phyloP scores from a whole-genome alignment of 164 flowering plant genomes.

The Stephania yunnanensis region DNA sequence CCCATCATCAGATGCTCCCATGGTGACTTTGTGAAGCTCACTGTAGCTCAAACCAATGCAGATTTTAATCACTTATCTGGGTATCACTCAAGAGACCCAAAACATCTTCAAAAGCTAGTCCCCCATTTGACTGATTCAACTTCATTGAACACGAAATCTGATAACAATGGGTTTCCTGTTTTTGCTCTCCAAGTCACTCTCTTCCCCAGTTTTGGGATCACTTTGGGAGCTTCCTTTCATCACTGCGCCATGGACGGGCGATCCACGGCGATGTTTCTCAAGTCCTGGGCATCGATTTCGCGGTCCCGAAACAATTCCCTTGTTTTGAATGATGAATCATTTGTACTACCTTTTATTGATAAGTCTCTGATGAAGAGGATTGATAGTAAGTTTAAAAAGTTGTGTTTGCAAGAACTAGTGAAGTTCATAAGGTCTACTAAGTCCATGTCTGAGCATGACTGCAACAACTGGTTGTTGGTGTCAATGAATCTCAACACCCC shows the following conservation, averaged over 20 bases:
- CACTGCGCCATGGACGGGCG: slow-evolving; percentile 35
- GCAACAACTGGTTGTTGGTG: not conserved
- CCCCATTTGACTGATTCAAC: slow-evolving; percentile 19
- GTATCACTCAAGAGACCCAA: slow-evolving; percentile 12
- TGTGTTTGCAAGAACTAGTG: not conserved
- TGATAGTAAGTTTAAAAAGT: not conserved
- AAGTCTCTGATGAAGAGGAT: slow-evolving; percentile 17
- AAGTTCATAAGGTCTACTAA: not conserved
- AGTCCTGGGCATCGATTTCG: slow-evolving; percentile 36
- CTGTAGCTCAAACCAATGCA: slow-evolving; percentile 24
- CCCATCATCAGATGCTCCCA: slow-evolving; percentile 24
- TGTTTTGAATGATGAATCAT: not conserved
- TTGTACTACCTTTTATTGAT: slow-evolving; percentile 15
- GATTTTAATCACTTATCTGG: slow-evolving; percentile 21
- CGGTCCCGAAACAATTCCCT: not conserved
- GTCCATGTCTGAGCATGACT: not conserved
- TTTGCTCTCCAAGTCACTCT: slow-evolving; percentile 34
- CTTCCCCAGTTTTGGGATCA: slow-evolving; percentile 22
- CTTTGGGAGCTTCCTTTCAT: slow-evolving; percentile 27
- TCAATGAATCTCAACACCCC: not conserved
- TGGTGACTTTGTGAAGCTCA: slow-evolving; percentile 29
- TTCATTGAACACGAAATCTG: not conserved
- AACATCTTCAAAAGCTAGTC: slow-evolving; percentile 19
- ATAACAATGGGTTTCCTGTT: slow-evolving; percentile 3
- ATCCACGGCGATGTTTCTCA: slow-evolving; percentile 23